Evolutionary conservation across 2,329 filamentous ascomycete genomes (phyloP), one percentile per base, ranked within the genome.

Genomic region (Trichophyton benhamiae): DNA sequence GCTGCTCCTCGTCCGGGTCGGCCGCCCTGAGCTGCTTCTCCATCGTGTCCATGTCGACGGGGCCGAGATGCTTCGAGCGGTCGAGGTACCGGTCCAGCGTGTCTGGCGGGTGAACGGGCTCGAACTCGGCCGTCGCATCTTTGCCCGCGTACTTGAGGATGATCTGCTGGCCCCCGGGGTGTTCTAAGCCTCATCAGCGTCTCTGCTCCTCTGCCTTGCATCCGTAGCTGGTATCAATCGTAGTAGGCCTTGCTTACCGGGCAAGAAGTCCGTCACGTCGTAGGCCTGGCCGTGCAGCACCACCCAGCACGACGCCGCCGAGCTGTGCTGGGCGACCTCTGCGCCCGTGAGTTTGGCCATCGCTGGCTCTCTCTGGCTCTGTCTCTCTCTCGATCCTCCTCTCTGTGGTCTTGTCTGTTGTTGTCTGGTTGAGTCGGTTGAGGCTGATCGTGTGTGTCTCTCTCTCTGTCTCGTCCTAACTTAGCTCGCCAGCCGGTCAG

Each of bases 91-190:
- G 83, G 72, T 84, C 82, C 17, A 96, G 83, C 0, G 91, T 96
- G 75, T 96, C 91, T 13, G 88, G 89, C 2, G 91, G 91, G 73
- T 87, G 85, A 66, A 96, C 94, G 41, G 91, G 91, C 57, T 95
- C 90, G 75, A 89, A 96, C 71, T 90, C 90, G 72, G 91, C 88
- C 41, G 91, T 95, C 44, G 91, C 91, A 79, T 96, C 91, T 80
- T 92, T 95, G 68, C 91, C 91, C 33, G 91, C 91, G 76, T 96
- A 96, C 78, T 96, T 96, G 66, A 99, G 82, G 70, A 99, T 97
- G 73, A 97, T 95, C 72, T 92, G 94, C 66, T 85, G 82, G 42
- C 89, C 91, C 64, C 91, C 91, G 25, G 91, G 91, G 71, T 96
- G 91, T 74, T 95, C 89, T 85, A 67, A 30, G 13, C 22, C 22